Percentiles rank a stretch among this genome's conserved stretches.
phyloP scores from a whole-genome alignment of 148 eudicot genomes.

The Limonium bicolor region DNA sequence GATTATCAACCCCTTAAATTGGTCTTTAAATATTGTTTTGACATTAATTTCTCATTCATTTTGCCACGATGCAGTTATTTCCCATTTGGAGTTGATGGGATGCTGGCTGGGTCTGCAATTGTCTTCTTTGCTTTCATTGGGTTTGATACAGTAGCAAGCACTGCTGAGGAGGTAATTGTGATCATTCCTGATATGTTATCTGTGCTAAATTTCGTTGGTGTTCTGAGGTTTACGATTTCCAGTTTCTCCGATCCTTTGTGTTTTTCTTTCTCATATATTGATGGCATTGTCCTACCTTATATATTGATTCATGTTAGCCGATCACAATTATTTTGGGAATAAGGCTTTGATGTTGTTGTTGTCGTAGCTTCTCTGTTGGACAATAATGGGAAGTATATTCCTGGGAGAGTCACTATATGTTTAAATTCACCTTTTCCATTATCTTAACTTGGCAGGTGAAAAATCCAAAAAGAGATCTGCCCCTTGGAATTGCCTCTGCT shows the following conservation, averaged over 20 bases:
- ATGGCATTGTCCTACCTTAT: too few relatives aligned
- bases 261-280: too few relatives aligned
- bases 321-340: too few relatives aligned
- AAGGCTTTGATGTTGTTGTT: too few relatives aligned
- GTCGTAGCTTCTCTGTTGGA: too few relatives aligned
- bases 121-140: constrained; percentile 94
- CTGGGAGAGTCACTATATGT: too few relatives aligned
- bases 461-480: constrained; percentile 87
- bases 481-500: constrained; percentile 78
- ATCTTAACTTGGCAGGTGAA: constrained; percentile 45
- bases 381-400: too few relatives aligned
- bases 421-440: constrained; percentile 1
- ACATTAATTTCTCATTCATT: neutral
- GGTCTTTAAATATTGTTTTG: neutral
- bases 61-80: constrained; percentile 34
- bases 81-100: constrained; percentile 82
- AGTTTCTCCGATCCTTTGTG: too few relatives aligned
- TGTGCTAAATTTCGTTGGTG: too few relatives aligned
- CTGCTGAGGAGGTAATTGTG: constrained; percentile 75
- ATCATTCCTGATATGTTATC: neutral
- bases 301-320: too few relatives aligned
- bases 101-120: constrained; percentile 94
- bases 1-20: neutral
- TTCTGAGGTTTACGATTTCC: too few relatives aligned
- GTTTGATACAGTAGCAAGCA: constrained; percentile 95